A percentile compares a stretch with the other conserved stretches of the same genome.
These are phyloP conservation scores for Calycina herbarum DNA, from an alignment of 2,329 filamentous ascomycete species.

Conservation along the genomic window DNA sequence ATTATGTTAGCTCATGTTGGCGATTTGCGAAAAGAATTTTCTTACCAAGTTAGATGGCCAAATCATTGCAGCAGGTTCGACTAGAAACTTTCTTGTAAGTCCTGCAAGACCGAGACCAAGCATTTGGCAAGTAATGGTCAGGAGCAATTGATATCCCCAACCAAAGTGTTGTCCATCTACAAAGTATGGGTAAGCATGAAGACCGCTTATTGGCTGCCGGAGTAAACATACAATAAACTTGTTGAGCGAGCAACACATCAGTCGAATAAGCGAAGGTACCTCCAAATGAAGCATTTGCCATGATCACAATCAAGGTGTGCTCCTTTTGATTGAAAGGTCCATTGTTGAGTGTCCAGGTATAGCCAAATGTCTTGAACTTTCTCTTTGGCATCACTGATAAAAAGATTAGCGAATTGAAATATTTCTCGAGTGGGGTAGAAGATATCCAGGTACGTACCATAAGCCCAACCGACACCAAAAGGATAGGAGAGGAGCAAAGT, in stretches of 20 bases:
- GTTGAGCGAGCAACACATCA: slow-evolving; percentile 70
- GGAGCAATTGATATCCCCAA: slow-evolving; percentile 59
- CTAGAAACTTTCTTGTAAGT: slow-evolving; percentile 57
- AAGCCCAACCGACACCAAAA: slow-evolving; percentile 18
- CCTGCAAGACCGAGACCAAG: slow-evolving; percentile 66
- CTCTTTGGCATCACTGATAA: slow-evolving; percentile 17
- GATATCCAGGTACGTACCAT: not conserved
- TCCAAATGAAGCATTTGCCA: slow-evolving; percentile 36
- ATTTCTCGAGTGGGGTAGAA: not conserved
- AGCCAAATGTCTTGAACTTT: slow-evolving; percentile 48
- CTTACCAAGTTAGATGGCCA: slow-evolving; percentile 61
- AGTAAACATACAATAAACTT: slow-evolving; percentile 55
- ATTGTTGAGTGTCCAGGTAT: slow-evolving; percentile 58
- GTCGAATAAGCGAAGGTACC: slow-evolving; percentile 64
- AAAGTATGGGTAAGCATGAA: not conserved
- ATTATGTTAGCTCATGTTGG: not conserved
- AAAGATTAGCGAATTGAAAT: not conserved
- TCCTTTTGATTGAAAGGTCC: slow-evolving; percentile 71
- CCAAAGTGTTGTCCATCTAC: slow-evolving; percentile 64
- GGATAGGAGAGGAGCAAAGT: slow-evolving; percentile 14
- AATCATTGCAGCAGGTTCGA: slow-evolving; percentile 61
- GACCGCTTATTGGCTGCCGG: not conserved
- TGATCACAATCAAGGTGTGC: slow-evolving; percentile 66
- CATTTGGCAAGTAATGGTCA: slow-evolving; percentile 60
- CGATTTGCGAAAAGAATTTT: too few species aligned